Evolutionary conservation across 306 rosid species (phyloP), one percentile per base, ranked within the genome.

Genomic region (Glycine tomentella): DNA sequence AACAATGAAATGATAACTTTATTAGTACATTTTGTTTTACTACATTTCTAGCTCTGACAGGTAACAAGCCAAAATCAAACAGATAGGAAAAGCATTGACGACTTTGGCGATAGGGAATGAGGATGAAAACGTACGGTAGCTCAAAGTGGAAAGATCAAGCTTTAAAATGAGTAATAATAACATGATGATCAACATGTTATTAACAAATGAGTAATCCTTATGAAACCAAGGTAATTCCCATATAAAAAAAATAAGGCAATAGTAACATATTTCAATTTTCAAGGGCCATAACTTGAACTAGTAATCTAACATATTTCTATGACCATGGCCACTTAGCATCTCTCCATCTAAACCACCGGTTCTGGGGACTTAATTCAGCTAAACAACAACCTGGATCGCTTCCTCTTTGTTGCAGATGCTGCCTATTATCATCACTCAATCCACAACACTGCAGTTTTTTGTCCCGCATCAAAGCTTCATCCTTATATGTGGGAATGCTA

Each of bases 281-380:
- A 61, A 61, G n/a, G 40, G 31, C 31, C 31, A 25, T 2, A 25
- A 25, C 31, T 25, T 25, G 31, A 25, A 25, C 31, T 25, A 25
- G 31, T 25, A 25, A 25, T 25, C 31, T 25, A 25, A 25, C 31
- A 25, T 25, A 25, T 25, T 51, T 77, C 88, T 84, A 92, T 12
- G 86, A 87, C 97, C 97, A 94, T 34, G 98, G 98, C 98, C 98
- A 92, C 79, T 92, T 83, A 20, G 97, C 97, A 77, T 90, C 89
- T 36, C 81, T 92, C 98, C 98, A 94, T 82, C 70, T 80, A 79
- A 90, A 89, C 79, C 77, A 42, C 42, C 93, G 84, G 85, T 82
- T 82, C 74, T 44, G 65, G n/a, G 78, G 62, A 66, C 63, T 55
- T n/a, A 25, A 25, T 59, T 74, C 83, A 53, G 72, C 76, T 2